These are phyloP conservation scores for Aspergillus neoniger DNA, from an alignment of 2,329 filamentous ascomycete genomes.

Conservation along the genomic window DNA sequence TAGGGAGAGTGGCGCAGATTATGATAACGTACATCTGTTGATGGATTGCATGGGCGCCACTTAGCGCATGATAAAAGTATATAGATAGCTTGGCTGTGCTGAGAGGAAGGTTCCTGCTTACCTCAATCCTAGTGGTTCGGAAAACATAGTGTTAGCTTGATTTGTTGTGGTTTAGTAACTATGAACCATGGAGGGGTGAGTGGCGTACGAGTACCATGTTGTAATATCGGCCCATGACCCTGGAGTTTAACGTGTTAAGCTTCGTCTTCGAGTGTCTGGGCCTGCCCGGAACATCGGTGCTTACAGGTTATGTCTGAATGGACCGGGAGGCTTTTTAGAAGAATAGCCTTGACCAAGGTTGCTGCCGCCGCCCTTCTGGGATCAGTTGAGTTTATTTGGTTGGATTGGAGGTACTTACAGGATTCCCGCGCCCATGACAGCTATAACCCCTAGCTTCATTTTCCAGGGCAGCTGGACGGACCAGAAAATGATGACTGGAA, in stretches of 20 bases:
- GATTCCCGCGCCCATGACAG: conserved; percentile 15
- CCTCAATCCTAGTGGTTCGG: too few relatives aligned
- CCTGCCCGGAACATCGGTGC: neutral
- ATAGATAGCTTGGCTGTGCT: too few relatives aligned
- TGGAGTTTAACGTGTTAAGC: neutral
- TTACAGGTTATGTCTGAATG: conserved; percentile 19
- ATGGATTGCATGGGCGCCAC: too few relatives aligned
- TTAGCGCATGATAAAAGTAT: too few relatives aligned
- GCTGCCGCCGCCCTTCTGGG: conserved; percentile 9
- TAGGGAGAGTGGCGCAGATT: conserved; percentile 15
- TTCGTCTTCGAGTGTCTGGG: too few relatives aligned
- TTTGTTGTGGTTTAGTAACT: too few relatives aligned
- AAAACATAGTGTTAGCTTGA: too few relatives aligned
- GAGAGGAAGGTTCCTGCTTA: too few relatives aligned
- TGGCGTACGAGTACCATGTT: conserved; percentile 20
- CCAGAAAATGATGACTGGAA: conserved; percentile 15
- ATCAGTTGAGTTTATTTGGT: too few relatives aligned
- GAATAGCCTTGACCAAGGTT: conserved; percentile 12
- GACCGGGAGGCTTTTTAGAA: conserved; percentile 16
- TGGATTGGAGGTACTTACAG: neutral
- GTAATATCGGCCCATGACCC: conserved; percentile 20
- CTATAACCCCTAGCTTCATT: conserved; percentile 18
- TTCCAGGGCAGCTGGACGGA: conserved; percentile 6
- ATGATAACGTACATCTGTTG: conserved; percentile 18
- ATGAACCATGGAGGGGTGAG: too few relatives aligned